These are phyloP conservation scores for Quercus alba DNA, from an alignment of 306 rosid genomes.

Conservation along the genomic window DNA sequence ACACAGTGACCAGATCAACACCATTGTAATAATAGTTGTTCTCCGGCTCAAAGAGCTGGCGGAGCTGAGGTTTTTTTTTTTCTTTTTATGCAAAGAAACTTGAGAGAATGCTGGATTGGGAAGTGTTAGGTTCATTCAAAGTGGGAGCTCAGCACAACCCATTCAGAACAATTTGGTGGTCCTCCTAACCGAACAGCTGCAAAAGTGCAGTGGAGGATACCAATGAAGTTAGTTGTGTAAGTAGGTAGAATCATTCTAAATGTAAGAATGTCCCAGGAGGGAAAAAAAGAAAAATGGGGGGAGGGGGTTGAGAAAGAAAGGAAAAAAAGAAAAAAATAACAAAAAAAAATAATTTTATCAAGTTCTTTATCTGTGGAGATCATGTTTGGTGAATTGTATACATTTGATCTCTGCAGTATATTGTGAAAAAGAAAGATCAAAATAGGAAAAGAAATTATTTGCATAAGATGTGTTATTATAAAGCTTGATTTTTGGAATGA, in stretches of 20 bases:
- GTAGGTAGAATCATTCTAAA: slow-evolving; percentile 39
- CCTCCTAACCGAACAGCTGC: slow-evolving; percentile 50
- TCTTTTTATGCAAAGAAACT: slow-evolving; percentile 17
- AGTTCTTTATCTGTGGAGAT: slow-evolving; percentile 56
- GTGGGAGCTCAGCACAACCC: slow-evolving; percentile 63
- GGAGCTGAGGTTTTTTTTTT: slow-evolving; percentile 35
- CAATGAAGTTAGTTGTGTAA: slow-evolving; percentile 34
- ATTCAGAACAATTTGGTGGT: slow-evolving; percentile 34
- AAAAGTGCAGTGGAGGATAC: slow-evolving; percentile 60
- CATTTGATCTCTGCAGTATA: slow-evolving; percentile 72
- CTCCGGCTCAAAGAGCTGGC: slow-evolving; percentile 70
- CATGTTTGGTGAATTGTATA: slow-evolving; percentile 65
- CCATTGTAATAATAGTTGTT: slow-evolving; percentile 52
- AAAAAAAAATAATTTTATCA: slow-evolving; percentile 23
- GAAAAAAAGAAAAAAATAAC: background rate
- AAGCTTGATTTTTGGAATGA: slow-evolving; percentile 9
- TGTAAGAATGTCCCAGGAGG: slow-evolving; percentile 45
- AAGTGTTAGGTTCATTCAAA: slow-evolving; percentile 71
- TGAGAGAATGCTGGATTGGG: slow-evolving; percentile 40
- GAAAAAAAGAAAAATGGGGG: too few relatives aligned
- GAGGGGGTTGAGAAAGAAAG: slow-evolving; percentile 8
- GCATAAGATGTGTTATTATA: background rate
- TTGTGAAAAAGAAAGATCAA: slow-evolving; percentile 43
- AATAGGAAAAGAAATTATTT: slow-evolving; percentile 15
- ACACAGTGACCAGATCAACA: slow-evolving; percentile 31